Conservation (phyloP, 176 grass and related monocot species). For the Carex littledalei region DNA sequence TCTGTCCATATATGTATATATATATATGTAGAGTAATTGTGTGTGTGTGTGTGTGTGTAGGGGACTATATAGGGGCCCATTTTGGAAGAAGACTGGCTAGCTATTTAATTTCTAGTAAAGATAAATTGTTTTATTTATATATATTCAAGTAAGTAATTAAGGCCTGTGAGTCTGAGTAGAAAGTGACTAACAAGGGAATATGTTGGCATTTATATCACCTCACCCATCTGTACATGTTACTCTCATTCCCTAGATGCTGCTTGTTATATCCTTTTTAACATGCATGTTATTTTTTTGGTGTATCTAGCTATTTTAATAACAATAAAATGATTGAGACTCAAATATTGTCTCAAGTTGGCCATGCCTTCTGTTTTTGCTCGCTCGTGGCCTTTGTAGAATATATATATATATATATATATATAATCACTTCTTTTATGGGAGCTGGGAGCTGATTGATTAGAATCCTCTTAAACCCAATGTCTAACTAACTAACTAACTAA, state of each 20-base stretch:
- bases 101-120: neutral
- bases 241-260: neutral
- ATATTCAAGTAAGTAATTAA: neutral
- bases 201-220: slow-evolving; percentile 27
- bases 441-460: neutral
- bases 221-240: neutral
- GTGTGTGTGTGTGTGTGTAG: neutral
- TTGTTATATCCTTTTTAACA: neutral
- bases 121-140: slow-evolving; percentile 1
- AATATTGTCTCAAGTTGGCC: neutral
- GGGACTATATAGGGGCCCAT: neutral
- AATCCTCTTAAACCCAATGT: neutral
- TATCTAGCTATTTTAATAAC: slow-evolving; percentile 8
- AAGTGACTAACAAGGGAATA: slow-evolving; percentile 29
- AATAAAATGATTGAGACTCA: neutral
- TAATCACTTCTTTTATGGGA: neutral
- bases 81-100: neutral
- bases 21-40: no score
- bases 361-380: neutral
- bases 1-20: neutral
- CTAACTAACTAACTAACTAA: no score
- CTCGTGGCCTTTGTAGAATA: neutral
- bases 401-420: no score
- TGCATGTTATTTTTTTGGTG: neutral
- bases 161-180: slow-evolving; percentile 1